Percentiles rank a stretch among this genome's conserved stretches.
phyloP scores from a whole-genome alignment of 2,329 filamentous ascomycete genomes.

The Pseudocercospora pini-densiflorae region DNA sequence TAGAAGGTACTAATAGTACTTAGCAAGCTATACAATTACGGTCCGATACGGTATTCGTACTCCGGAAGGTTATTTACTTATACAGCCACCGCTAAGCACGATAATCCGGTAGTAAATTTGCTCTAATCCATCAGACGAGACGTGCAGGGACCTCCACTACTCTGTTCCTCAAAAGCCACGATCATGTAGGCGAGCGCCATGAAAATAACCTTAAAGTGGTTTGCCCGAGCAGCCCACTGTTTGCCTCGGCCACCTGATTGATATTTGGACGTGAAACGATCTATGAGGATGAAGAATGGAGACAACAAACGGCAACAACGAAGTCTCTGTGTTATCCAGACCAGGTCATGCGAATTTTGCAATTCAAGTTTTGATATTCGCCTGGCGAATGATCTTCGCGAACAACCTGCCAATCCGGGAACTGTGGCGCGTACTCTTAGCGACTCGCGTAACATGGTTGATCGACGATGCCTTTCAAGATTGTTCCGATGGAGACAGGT shows the following conservation, averaged over 20 bases:
- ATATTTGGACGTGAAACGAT: not conserved
- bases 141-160: not conserved
- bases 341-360: not conserved
- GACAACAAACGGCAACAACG: not conserved
- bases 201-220: conserved; percentile 1
- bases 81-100: too few relatives aligned
- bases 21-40: too few relatives aligned
- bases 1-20: too few relatives aligned
- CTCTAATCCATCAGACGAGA: not conserved
- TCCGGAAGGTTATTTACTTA: too few relatives aligned
- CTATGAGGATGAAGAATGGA: not conserved
- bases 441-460: not conserved
- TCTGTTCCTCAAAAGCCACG: not conserved
- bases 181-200: not conserved
- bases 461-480: conserved; percentile 8
- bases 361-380: not conserved
- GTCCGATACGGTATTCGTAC: too few relatives aligned
- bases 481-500: conserved; percentile 2
- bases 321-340: not conserved
- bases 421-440: not conserved
- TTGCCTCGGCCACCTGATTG: not conserved
- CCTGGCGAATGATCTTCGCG: not conserved
- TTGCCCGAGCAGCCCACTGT: not conserved
- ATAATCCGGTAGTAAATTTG: too few relatives aligned
- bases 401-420: not conserved